These are phyloP conservation scores for Prunus mira DNA, from an alignment of 306 rosid genomes.

Conservation along the genomic window DNA sequence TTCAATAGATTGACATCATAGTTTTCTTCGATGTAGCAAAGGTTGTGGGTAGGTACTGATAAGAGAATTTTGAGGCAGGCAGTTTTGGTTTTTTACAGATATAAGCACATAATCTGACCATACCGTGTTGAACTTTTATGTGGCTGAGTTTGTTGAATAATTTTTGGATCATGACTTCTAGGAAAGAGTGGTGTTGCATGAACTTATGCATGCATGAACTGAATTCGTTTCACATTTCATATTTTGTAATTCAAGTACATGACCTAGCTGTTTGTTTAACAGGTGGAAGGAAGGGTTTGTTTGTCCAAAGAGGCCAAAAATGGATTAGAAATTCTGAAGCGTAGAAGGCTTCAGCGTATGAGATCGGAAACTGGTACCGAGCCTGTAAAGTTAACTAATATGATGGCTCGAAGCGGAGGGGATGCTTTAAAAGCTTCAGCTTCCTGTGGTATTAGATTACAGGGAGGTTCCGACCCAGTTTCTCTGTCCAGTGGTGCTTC, in stretches of 20 bases:
- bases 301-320: constrained; percentile 64
- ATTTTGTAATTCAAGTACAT: background rate
- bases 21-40: no score
- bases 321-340: constrained; percentile 73
- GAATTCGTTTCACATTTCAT: background rate
- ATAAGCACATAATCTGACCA: background rate
- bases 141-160: background rate
- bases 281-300: constrained; percentile 89
- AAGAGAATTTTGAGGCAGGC: no score
- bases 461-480: constrained; percentile 42
- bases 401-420: constrained; percentile 87
- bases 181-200: background rate
- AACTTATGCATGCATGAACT: background rate
- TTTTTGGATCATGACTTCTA: background rate
- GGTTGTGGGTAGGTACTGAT: no score
- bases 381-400: constrained; percentile 41
- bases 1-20: background rate
- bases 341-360: constrained; percentile 76
- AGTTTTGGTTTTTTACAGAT: background rate
- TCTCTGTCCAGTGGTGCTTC: constrained; percentile 21
- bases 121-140: background rate
- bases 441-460: constrained; percentile 65
- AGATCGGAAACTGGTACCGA: constrained; percentile 38
- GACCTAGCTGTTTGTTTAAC: constrained; percentile 2
- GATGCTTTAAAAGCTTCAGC: constrained; percentile 77